Conservation (phyloP, 1,284 basidiomycete species). For the Apiotrichum porosum region DNA sequence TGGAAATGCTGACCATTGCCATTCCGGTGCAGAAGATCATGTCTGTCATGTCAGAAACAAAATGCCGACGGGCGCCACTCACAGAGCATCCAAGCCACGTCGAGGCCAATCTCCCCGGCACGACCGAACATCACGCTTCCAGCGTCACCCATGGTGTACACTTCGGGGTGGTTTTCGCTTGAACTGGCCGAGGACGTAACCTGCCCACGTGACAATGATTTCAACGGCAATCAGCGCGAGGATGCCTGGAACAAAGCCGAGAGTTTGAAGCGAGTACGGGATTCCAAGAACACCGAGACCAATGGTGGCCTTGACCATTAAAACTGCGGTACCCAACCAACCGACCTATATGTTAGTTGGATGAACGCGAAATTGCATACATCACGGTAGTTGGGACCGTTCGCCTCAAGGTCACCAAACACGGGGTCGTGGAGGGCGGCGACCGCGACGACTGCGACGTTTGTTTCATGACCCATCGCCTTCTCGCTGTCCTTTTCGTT, state of each 20-base stretch:
- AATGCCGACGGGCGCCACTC: not conserved
- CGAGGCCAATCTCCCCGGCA: slow-evolving; percentile 22
- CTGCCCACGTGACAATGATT: slow-evolving; percentile 22
- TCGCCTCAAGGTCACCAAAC: slow-evolving; percentile 26
- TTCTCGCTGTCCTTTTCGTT: too few relatives aligned
- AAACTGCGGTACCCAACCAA: slow-evolving; percentile 6
- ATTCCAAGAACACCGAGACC: slow-evolving; percentile 38
- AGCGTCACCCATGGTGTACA: slow-evolving; percentile 29
- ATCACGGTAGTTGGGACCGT: slow-evolving; percentile 29
- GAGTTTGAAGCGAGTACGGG: slow-evolving; percentile 24
- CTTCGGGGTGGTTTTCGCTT: slow-evolving; percentile 19
- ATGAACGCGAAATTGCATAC: slow-evolving; percentile 19
- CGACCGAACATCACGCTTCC: slow-evolving; percentile 19
- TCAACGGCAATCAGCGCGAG: slow-evolving; percentile 26
- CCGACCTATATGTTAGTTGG: not conserved
- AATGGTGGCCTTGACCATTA: slow-evolving; percentile 39
- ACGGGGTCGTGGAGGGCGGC: slow-evolving; percentile 21
- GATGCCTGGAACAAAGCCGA: slow-evolving; percentile 33
- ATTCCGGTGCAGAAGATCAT: slow-evolving; percentile 14
- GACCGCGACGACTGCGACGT: too few relatives aligned
- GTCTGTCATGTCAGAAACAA: not conserved
- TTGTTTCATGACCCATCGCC: too few relatives aligned
- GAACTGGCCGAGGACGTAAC: slow-evolving; percentile 21
- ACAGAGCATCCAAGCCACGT: slow-evolving; percentile 5
- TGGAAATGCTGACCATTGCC: slow-evolving; percentile 36